Conservation (phyloP, 1,284 basidiomycete species). For the Ceratobasidium sp. region DNA sequence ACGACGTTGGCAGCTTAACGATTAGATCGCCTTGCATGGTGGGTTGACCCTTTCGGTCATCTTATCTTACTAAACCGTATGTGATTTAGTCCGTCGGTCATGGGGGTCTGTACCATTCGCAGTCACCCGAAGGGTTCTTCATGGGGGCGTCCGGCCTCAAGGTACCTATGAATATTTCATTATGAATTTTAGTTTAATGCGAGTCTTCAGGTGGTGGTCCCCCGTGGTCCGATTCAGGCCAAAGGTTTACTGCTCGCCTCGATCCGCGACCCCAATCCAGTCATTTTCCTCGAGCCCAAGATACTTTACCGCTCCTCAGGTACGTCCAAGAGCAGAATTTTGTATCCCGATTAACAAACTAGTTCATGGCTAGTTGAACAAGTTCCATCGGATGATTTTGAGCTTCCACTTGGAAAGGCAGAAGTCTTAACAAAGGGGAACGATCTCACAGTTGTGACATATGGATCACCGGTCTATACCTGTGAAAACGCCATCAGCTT, state of each 20-base stretch:
- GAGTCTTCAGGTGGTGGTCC: constrained; percentile 76
- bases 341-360: neutral
- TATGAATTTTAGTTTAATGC: neutral
- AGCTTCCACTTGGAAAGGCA: constrained; percentile 78
- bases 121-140: constrained; percentile 94
- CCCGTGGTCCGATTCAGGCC: constrained; percentile 91
- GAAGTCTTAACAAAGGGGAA: constrained; percentile 77
- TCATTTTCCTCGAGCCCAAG: constrained; percentile 95
- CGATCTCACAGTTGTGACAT: constrained; percentile 88
- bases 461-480: constrained; percentile 91
- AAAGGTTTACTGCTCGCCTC: constrained; percentile 87
- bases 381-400: constrained; percentile 88
- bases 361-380: constrained; percentile 71
- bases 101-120: constrained; percentile 92
- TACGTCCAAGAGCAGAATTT: constrained; percentile 46
- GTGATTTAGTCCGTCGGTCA: constrained; percentile 72
- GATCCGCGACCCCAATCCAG: constrained; percentile 91
- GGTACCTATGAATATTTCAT: constrained; percentile 54
- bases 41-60: neutral
- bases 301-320: constrained; percentile 83
- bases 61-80: neutral
- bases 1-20: constrained; percentile 84
- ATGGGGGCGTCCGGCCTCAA: constrained; percentile 90
- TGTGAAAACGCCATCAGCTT: constrained; percentile 82
- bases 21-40: constrained; percentile 86